phyloP scores from a whole-genome alignment of 108 stramenopile genomes.

The Nannochloropsis salina region DNA sequence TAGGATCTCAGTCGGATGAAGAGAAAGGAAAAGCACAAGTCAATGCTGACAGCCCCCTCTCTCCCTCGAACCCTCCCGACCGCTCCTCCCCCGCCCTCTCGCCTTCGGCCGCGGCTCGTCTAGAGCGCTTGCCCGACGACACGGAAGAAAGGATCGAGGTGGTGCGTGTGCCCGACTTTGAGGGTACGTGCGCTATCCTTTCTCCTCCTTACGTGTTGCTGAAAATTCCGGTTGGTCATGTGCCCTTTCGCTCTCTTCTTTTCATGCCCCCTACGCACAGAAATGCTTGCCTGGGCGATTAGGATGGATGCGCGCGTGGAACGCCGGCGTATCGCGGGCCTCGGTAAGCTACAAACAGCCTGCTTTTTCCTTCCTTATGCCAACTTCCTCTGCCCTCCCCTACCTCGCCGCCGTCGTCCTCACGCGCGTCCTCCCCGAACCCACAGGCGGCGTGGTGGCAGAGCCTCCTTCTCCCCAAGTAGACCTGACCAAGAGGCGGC shows the following conservation, averaged over 20 bases:
- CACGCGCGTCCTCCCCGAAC: too few species aligned
- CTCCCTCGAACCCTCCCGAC: constrained; percentile 9
- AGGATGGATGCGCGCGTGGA: background rate
- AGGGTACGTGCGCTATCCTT: background rate
- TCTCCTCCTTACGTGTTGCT: background rate
- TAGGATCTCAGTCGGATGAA: too few species aligned
- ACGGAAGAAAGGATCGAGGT: background rate
- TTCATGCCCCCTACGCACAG: background rate
- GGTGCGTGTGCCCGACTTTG: background rate
- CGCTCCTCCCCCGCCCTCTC: background rate
- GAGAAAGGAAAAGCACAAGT: background rate
- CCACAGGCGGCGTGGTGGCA: background rate
- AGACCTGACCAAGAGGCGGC: constrained; percentile 8
- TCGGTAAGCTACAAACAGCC: background rate
- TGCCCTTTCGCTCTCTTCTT: background rate
- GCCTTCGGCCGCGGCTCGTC: background rate
- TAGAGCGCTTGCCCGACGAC: constrained; percentile 6
- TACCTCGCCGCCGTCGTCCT: background rate
- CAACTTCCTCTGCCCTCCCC: background rate
- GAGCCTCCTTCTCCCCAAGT: background rate
- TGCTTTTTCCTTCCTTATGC: background rate
- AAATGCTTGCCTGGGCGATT: background rate
- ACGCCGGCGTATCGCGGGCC: background rate
- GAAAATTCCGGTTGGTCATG: background rate
- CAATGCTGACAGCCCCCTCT: background rate